Evolutionary conservation across 2,329 filamentous ascomycete species (phyloP), one percentile per base, ranked within the genome.

Genomic region (Stromatinia cepivora): DNA sequence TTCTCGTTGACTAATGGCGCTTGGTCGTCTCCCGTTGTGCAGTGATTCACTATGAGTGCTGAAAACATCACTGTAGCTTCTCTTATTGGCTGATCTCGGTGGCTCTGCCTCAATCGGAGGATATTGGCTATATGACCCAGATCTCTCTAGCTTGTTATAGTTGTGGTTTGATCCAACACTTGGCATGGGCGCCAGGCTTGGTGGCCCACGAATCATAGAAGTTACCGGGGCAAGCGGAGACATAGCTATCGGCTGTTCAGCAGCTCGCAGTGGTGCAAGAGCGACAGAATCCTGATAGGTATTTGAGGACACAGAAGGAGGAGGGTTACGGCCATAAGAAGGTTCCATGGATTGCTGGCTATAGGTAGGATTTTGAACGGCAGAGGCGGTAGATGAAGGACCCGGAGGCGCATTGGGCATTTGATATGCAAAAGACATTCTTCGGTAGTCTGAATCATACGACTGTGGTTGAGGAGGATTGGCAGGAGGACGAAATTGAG

Each of bases 1-100:
- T 31, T 65, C 50, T 17, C 70, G 69, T 17, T 72, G 74, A 68
- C 73, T 77, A 72, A 54, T 69, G 48, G 36, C 80, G 74, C 46
- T 73, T 67, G 82, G 81, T 39, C 82, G 80, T 78, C 79, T 80
- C 65, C 82, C 81, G 71, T 84, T 81, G 71, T 79, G 76, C 39
- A 83, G 78, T 1, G 80, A 75, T 54, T 79, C 77, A 4, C 79
- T 77, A 57, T 66, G 54, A 4, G 67, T 36, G 48, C 52, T 67
- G 69, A 78, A 79, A 25, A 72, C 76, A 31, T 56, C 63, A 42
- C 73, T 73, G 61, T 69, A 77, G 11, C 71, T 59, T 20, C 78
- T 73, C 69, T 79, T 79, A 28, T 62, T 69, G 25, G 58, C 64
- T 31, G 67, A 70, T 2, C 72, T 73, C 20, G 70, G 22, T 9